Conservation (phyloP, 169 alveolate genomes). For the Hepatocystis sp. region DNA sequence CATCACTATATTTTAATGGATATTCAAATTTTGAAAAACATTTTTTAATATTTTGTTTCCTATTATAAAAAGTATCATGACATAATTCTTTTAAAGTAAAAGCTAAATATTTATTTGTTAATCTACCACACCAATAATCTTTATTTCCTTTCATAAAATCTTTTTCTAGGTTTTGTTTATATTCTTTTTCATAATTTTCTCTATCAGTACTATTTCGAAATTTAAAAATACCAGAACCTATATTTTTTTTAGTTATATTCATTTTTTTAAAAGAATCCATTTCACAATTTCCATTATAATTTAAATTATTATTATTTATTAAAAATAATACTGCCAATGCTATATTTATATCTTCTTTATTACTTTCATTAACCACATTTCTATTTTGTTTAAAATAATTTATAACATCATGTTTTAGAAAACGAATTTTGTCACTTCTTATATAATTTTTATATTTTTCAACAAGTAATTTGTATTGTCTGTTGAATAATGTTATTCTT, state of each 20-base stretch:
- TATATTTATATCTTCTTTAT: slow-evolving; percentile 12
- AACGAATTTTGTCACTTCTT: slow-evolving; percentile 26
- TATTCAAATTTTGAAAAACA: slow-evolving; percentile 45
- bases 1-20: slow-evolving; percentile 71
- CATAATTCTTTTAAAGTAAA: slow-evolving; percentile 49
- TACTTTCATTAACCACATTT: slow-evolving; percentile 10
- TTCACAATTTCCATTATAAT: slow-evolving; percentile 10
- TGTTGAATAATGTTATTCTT: slow-evolving; percentile 34
- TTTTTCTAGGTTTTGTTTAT: slow-evolving; percentile 23
- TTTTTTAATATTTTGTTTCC: slow-evolving; percentile 55
- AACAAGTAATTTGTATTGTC: slow-evolving; percentile 18
- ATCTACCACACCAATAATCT: slow-evolving; percentile 71
- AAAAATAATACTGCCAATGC: slow-evolving; percentile 23
- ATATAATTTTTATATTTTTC: slow-evolving; percentile 30
- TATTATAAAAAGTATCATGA: slow-evolving; percentile 26
- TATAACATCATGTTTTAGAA: slow-evolving; percentile 38
- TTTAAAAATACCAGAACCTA: slow-evolving; percentile 70
- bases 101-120: slow-evolving; percentile 74
- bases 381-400: slow-evolving; percentile 30
- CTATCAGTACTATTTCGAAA: slow-evolving; percentile 46
- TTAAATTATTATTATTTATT: slow-evolving; percentile 43
- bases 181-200: slow-evolving; percentile 55
- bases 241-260: slow-evolving; percentile 36
- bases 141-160: slow-evolving; percentile 67
- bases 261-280: slow-evolving; percentile 20